Evolutionary conservation across 306 rosid species (phyloP).

Genomic region (Gynostemma pentaphyllum): DNA sequence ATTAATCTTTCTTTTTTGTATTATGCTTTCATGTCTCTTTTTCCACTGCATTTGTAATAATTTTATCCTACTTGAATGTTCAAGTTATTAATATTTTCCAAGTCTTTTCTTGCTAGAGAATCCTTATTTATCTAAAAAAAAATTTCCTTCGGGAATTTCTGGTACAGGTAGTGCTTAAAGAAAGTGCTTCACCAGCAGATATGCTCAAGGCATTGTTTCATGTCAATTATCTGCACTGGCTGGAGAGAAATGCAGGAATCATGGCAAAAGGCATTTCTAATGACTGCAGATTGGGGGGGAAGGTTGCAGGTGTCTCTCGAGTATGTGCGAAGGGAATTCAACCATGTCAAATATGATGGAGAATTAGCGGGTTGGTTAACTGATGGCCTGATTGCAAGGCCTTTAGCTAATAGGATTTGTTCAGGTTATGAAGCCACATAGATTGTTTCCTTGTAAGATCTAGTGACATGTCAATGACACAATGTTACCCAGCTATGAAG

Average conservation of each 20-base stretch:
- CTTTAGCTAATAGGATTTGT: slow-evolving; percentile 58
- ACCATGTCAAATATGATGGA: slow-evolving; percentile 58
- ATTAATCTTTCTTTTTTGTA: too few relatives aligned
- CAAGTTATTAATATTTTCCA: neutral
- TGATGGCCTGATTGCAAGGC: slow-evolving; percentile 86
- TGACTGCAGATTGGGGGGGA: slow-evolving; percentile 79
- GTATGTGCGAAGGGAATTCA: slow-evolving; percentile 64
- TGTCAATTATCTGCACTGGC: slow-evolving; percentile 71
- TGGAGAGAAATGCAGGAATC: slow-evolving; percentile 74
- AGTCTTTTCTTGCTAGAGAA: neutral
- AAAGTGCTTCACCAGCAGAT: slow-evolving; percentile 57
- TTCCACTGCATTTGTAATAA: neutral
- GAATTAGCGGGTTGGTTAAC: slow-evolving; percentile 60
- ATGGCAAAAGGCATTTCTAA: slow-evolving; percentile 37
- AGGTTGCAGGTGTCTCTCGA: slow-evolving; percentile 66
- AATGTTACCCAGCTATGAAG: neutral
- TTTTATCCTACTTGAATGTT: too few relatives aligned
- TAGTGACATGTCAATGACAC: neutral
- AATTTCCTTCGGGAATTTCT: neutral
- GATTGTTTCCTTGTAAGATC: neutral
- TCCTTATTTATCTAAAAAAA: neutral
- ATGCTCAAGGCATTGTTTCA: slow-evolving; percentile 91
- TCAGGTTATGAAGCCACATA: slow-evolving; percentile 8
- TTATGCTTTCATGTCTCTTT: neutral
- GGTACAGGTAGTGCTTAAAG: slow-evolving; percentile 74